Base-by-base conservation (phyloP, 805 yeast species). In the Saccharomycopsis vini region DNA sequence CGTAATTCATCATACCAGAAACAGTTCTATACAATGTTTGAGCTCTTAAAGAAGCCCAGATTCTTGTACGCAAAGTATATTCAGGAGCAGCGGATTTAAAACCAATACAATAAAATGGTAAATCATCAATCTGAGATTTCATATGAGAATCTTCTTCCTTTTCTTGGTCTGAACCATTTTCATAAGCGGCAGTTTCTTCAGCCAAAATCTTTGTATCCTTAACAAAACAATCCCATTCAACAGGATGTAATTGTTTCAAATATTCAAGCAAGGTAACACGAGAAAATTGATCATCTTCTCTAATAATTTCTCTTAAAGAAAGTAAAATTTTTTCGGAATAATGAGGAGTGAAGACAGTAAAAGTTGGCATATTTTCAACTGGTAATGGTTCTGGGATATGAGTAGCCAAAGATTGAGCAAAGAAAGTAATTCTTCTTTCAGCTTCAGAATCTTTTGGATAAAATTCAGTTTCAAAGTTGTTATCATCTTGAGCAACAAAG, bases 381-480 rank as follows among this genome's bases (percentile, higher is more conserved):
- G 99, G 98, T 61, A 92, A 73, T 50, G 99, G 97, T 69, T 92
- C 98, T 51, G 96, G 95, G 57, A 92, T 89, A 55, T 98, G 98
- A 48, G 98, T 92, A 42, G 98, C 94, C 66, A 92, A 73, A 9
- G 97, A 89, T 68, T 92, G 98, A 47, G 99, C 99, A 70, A 92
- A 92, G 83, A 94, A 92, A 47, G 97, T 86, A 56, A 92, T 89
- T 75, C 99, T 92, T 73, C 98, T 89, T 71, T 94, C 98, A 52
- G 99, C 98, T 68, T 92, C 99, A 36, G 96, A 87, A 66, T 90
- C 79, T 59, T 80, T 75, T 56, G 98, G 97, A 85, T 92, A 92
- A 62, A 87, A 94, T 72, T 90, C 97, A 53, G 97, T 86, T 53
- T 85, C 95, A 58, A 89, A 85, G 67, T 76, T 76, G 67, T 73